phyloP scores from a whole-genome alignment of 345 rosid species.

The Nephelium lappaceum region DNA sequence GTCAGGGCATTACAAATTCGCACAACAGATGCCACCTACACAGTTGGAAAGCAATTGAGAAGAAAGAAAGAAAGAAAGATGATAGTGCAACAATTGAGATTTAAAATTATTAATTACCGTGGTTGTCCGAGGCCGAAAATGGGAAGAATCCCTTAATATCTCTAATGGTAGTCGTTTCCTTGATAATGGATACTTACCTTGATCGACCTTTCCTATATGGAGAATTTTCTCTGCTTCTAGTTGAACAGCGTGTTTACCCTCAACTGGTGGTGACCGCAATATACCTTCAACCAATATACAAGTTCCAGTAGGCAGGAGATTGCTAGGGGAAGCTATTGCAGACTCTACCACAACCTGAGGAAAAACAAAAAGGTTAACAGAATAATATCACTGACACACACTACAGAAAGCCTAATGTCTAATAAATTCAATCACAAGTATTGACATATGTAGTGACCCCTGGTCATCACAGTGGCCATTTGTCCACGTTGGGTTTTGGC shows the following conservation, averaged over 20 bases:
- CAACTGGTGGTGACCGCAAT: slow-evolving; percentile 31
- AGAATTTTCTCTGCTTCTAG: slow-evolving; percentile 67
- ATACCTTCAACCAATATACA: slow-evolving; percentile 76
- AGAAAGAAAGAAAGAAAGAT: background rate
- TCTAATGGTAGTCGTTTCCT: slow-evolving; percentile 76
- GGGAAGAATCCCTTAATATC: slow-evolving; percentile 59
- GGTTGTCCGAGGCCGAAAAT: slow-evolving; percentile 86
- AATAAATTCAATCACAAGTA: too few relatives aligned
- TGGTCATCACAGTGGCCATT: too few relatives aligned
- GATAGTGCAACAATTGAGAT: background rate
- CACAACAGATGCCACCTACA: slow-evolving; percentile 79
- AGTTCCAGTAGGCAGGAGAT: slow-evolving; percentile 58
- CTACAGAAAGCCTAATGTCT: background rate
- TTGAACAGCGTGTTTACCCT: slow-evolving; percentile 49
- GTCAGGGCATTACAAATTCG: slow-evolving; percentile 65
- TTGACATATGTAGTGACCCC: too few relatives aligned
- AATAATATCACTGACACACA: too few relatives aligned
- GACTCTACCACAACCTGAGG: slow-evolving; percentile 75
- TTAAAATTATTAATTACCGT: slow-evolving; percentile 44
- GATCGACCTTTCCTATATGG: slow-evolving; percentile 76
- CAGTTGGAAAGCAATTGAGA: background rate
- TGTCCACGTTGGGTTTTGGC: too few relatives aligned
- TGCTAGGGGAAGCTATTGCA: slow-evolving; percentile 44
- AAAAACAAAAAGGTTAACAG: background rate
- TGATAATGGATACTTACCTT: slow-evolving; percentile 59